phyloP scores from a whole-genome alignment of 441 rosid genomes.

The Macaranga tanarius region DNA sequence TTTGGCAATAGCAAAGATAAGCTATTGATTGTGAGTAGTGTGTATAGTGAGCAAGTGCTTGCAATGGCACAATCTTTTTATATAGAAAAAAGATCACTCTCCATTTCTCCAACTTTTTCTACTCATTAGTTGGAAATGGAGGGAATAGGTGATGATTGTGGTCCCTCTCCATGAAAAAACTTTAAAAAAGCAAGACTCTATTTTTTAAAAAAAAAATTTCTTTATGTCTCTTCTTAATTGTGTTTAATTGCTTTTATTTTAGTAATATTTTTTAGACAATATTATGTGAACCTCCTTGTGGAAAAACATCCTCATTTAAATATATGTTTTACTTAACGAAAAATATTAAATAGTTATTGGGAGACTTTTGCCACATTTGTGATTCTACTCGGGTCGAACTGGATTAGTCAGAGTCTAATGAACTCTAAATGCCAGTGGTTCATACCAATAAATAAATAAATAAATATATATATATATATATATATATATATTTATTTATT shows the following conservation, averaged over 20 bases:
- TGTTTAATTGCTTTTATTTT: neutral
- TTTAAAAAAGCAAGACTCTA: conserved; percentile 8
- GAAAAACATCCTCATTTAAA: conserved; percentile 13
- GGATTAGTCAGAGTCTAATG: no score
- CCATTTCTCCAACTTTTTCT: neutral
- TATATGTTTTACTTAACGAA: no score
- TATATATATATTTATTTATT: no score
- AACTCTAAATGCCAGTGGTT: no score
- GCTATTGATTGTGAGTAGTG: neutral
- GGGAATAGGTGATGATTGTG: conserved; percentile 31
- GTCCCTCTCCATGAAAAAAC: conserved; percentile 17
- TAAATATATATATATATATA: no score
- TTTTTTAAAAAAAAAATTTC: conserved; percentile 3
- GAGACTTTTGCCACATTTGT: no score
- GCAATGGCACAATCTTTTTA: conserved; percentile 24
- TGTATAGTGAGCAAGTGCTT: conserved; percentile 21
- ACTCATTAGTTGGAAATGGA: conserved; percentile 37
- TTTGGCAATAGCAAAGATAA: neutral
- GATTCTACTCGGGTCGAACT: no score
- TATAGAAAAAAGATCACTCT: conserved; percentile 20
- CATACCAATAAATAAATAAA: no score
- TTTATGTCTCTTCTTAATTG: neutral
- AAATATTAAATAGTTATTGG: no score
- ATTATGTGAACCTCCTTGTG: neutral
- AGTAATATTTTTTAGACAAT: conserved; percentile 6